Evolutionary conservation across 116 monocot species (phyloP).

Genomic region (Phalaenopsis hybrid): DNA sequence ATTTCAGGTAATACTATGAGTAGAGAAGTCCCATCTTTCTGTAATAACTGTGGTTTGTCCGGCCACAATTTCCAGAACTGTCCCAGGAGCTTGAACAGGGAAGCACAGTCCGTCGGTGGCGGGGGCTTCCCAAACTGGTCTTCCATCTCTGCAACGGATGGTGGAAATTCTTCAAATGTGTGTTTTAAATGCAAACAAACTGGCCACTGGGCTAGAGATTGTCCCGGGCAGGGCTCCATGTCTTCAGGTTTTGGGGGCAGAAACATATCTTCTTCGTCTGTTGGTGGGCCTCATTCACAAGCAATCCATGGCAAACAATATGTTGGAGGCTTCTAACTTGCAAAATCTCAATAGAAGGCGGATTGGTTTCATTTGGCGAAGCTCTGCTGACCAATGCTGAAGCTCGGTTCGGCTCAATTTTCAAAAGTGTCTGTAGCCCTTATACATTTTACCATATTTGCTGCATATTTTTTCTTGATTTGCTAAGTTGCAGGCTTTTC

Average conservation of each 20-base stretch:
- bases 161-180: slow-evolving; percentile 10
- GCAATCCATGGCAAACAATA: neutral
- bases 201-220: slow-evolving; percentile 50
- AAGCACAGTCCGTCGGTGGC: slow-evolving; percentile 13
- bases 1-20: neutral
- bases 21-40: slow-evolving; percentile 20
- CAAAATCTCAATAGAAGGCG: too few species aligned
- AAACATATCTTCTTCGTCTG: neutral
- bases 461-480: too few species aligned
- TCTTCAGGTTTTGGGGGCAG: slow-evolving; percentile 11
- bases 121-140: slow-evolving; percentile 15
- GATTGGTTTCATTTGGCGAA: too few species aligned
- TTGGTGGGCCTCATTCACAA: neutral
- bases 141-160: neutral
- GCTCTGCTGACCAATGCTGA: too few species aligned
- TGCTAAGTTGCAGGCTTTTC: too few species aligned
- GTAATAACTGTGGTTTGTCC: slow-evolving; percentile 23
- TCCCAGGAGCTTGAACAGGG: slow-evolving; percentile 22
- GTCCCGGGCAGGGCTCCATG: slow-evolving; percentile 17
- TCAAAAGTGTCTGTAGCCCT: too few species aligned
- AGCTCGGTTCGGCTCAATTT: too few species aligned
- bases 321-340: slow-evolving; percentile 3
- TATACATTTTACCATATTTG: too few species aligned
- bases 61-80: slow-evolving; percentile 34
- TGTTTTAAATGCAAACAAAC: slow-evolving; percentile 47